A percentile compares a stretch with the other conserved stretches of the same genome.
phyloP scores from a whole-genome alignment of 352 stramenopile species.

The Pythium plurisporium region DNA sequence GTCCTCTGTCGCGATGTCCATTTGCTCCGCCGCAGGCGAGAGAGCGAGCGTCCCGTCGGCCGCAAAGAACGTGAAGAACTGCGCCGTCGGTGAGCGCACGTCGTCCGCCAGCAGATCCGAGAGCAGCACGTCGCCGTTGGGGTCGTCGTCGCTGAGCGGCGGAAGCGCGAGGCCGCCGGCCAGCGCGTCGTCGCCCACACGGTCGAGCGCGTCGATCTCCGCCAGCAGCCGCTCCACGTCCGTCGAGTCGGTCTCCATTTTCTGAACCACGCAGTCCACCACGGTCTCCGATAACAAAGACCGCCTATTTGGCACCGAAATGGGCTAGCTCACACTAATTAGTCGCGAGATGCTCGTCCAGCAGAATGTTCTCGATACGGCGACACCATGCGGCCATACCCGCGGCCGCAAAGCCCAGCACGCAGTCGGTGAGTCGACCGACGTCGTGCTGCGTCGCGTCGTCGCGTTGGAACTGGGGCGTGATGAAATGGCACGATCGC shows the following conservation, averaged over 20 bases:
- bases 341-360: too few relatives aligned
- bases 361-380: constrained; percentile 26
- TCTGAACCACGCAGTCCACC: too few relatives aligned
- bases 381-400: constrained; percentile 19
- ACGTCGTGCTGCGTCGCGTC: constrained; percentile 25
- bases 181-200: neutral
- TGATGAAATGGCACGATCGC: constrained; percentile 54
- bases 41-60: too few relatives aligned
- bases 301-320: too few relatives aligned
- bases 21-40: too few relatives aligned
- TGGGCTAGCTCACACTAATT: too few relatives aligned
- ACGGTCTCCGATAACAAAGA: too few relatives aligned
- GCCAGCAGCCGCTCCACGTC: neutral
- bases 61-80: neutral
- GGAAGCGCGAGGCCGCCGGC: neutral
- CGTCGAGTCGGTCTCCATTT: neutral
- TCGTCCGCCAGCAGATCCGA: too few relatives aligned
- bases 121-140: neutral
- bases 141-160: neutral
- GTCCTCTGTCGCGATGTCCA: too few relatives aligned
- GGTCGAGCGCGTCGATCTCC: neutral
- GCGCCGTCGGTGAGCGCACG: neutral
- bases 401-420: constrained; percentile 18
- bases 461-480: constrained; percentile 33
- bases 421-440: constrained; percentile 23